Evolutionary conservation across 2,329 filamentous ascomycete genomes (phyloP).

Genomic region (Venturia asperata): DNA sequence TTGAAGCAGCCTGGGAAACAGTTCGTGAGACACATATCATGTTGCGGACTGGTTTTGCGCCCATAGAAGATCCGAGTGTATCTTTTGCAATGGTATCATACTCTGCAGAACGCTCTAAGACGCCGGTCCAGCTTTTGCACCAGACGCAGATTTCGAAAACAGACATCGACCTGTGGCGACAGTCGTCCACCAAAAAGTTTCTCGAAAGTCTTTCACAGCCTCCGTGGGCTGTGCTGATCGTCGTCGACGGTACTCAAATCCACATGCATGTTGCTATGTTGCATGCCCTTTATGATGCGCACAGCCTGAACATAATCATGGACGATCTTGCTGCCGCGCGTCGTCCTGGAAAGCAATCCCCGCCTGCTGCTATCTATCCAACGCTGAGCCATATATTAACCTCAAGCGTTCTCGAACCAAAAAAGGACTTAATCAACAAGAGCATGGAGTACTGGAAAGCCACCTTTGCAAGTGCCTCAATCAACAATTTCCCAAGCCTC

Average conservation of each 20-base stretch:
- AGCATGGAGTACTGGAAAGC: conserved; percentile 56
- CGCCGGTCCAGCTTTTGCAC: neutral
- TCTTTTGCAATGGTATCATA: conserved; percentile 73
- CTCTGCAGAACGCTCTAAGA: conserved; percentile 19
- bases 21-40: conserved; percentile 57
- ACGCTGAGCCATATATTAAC: conserved; percentile 34
- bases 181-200: conserved; percentile 32
- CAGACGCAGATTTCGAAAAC: neutral
- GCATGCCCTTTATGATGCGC: conserved; percentile 81
- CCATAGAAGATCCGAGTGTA: conserved; percentile 51
- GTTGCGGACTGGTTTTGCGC: conserved; percentile 66
- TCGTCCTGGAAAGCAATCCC: conserved; percentile 34
- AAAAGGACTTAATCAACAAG: conserved; percentile 24
- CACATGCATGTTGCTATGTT: conserved; percentile 53
- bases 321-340: conserved; percentile 44
- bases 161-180: conserved; percentile 26
- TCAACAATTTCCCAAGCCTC: conserved; percentile 70
- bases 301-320: conserved; percentile 61
- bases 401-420: conserved; percentile 25
- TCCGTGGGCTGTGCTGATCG: conserved; percentile 56
- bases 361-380: conserved; percentile 21
- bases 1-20: conserved; percentile 54
- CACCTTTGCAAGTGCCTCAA: conserved; percentile 45
- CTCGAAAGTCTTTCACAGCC: conserved; percentile 37
- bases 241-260: conserved; percentile 25